Percentiles rank a stretch among this genome's conserved stretches.
Conservation (phyloP, 768 basidiomycete genomes). For the Psilocybe subaeruginosa region DNA sequence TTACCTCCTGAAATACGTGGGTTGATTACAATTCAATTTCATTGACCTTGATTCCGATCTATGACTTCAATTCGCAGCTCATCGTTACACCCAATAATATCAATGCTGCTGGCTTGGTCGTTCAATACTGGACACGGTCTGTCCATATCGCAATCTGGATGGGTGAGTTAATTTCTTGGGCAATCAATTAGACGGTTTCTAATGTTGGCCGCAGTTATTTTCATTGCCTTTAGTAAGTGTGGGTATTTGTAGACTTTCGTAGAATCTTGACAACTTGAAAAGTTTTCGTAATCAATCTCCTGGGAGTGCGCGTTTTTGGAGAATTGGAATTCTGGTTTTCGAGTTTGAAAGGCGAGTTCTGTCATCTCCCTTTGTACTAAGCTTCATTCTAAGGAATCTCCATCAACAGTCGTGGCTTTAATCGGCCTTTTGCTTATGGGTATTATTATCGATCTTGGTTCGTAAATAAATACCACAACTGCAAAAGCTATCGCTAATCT, state of each 20-base stretch:
- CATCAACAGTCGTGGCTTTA: constrained; percentile 38
- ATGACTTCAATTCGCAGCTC: constrained; percentile 33
- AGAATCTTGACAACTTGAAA: background rate
- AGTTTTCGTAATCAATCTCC: constrained; percentile 60
- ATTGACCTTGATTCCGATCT: background rate
- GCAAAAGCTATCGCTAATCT: constrained; percentile 20
- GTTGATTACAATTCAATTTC: background rate
- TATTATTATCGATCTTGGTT: constrained; percentile 68
- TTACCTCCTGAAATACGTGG: constrained; percentile 60
- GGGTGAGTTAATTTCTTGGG: constrained; percentile 39
- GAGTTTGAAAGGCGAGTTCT: constrained; percentile 59
- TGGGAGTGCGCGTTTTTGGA: constrained; percentile 69
- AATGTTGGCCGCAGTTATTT: constrained; percentile 42
- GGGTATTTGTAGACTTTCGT: background rate
- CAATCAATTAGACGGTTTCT: background rate
- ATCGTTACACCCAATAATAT: constrained; percentile 70
- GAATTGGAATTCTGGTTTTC: constrained; percentile 80
- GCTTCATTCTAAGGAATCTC: background rate
- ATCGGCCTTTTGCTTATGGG: constrained; percentile 60
- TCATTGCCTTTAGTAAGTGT: constrained; percentile 56
- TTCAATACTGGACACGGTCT: constrained; percentile 48
- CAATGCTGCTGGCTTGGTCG: constrained; percentile 60
- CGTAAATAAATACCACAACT: constrained; percentile 18
- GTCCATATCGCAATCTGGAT: constrained; percentile 59
- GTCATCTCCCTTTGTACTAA: constrained; percentile 22